Evolutionary conservation across 1,284 basidiomycete species (phyloP).

Genomic region (Malassezia restricta): DNA sequence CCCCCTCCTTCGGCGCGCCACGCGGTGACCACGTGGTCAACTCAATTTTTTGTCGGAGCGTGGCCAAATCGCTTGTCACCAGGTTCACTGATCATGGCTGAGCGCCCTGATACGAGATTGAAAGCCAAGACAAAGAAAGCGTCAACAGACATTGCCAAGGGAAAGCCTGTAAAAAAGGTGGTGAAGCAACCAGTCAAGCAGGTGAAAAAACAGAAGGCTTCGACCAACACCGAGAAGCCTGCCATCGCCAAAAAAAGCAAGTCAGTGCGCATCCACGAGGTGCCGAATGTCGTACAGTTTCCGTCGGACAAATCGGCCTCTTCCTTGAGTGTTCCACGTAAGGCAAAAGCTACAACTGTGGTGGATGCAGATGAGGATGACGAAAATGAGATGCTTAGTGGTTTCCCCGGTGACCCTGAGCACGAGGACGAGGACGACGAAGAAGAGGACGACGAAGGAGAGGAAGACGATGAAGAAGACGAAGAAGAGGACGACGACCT

Average conservation of each 20-base stretch:
- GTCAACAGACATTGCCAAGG: too few species aligned
- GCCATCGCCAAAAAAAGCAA: conserved; percentile 13
- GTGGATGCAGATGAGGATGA: background rate
- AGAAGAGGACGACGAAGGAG: conserved; percentile 31
- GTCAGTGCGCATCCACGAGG: conserved; percentile 11
- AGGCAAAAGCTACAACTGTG: background rate
- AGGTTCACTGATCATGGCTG: too few species aligned
- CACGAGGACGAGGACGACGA: conserved; percentile 10
- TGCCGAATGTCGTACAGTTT: background rate
- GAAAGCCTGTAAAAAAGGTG: background rate
- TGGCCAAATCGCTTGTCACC: too few species aligned
- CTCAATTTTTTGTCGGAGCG: background rate
- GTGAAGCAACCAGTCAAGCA: background rate
- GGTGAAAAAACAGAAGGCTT: background rate
- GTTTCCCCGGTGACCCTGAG: background rate
- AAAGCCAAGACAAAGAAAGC: too few species aligned
- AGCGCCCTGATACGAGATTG: too few species aligned
- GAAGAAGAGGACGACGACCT: conserved; percentile 34
- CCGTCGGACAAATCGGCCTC: background rate
- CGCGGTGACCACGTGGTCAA: conserved; percentile 8
- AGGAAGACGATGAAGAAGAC: background rate
- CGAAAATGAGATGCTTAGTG: background rate
- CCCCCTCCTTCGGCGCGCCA: background rate
- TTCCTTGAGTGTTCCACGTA: background rate
- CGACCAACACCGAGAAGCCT: conserved; percentile 18